Conservation (phyloP, 305 asterid species). For the Fraxinus greggii region DNA sequence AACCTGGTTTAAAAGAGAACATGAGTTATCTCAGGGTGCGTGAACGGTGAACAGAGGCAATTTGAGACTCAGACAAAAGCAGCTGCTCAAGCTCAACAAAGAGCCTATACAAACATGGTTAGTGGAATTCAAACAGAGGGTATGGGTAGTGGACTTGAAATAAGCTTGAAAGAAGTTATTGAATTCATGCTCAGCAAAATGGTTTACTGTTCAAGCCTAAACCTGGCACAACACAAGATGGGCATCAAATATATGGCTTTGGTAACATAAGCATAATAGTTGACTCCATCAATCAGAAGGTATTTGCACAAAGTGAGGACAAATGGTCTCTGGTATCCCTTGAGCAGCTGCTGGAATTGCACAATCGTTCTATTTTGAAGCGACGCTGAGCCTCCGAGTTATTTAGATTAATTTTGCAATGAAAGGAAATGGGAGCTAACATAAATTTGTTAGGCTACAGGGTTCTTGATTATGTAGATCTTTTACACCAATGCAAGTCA, state of each 20-base stretch:
- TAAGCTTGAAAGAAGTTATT: conserved; percentile 79
- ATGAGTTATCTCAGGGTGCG: conserved; percentile 65
- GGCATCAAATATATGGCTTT: conserved; percentile 83
- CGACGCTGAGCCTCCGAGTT: conserved; percentile 43
- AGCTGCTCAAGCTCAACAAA: conserved; percentile 68
- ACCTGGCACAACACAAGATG: conserved; percentile 86
- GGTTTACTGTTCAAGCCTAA: conserved; percentile 79
- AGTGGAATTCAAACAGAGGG: conserved; percentile 51
- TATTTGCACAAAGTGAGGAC: conserved; percentile 71
- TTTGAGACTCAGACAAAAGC: conserved; percentile 77
- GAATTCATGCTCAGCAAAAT: conserved; percentile 78
- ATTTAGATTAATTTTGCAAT: neutral
- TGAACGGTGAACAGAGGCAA: conserved; percentile 80
- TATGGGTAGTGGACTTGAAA: conserved; percentile 37
- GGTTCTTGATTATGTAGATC: neutral
- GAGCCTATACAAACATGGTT: conserved; percentile 37
- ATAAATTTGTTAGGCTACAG: neutral
- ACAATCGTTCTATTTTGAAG: conserved; percentile 47
- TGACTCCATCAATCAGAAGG: conserved; percentile 76
- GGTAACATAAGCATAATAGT: conserved; percentile 73
- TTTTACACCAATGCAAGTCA: neutral
- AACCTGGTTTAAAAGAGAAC: conserved; percentile 73
- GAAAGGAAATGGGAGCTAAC: conserved; percentile 10
- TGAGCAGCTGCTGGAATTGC: conserved; percentile 77
- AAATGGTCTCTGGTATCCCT: conserved; percentile 72